Evolutionary conservation across 2,329 filamentous ascomycete genomes (phyloP), one percentile per base, ranked within the genome.

Genomic region (Pestalotiopsis sp.): DNA sequence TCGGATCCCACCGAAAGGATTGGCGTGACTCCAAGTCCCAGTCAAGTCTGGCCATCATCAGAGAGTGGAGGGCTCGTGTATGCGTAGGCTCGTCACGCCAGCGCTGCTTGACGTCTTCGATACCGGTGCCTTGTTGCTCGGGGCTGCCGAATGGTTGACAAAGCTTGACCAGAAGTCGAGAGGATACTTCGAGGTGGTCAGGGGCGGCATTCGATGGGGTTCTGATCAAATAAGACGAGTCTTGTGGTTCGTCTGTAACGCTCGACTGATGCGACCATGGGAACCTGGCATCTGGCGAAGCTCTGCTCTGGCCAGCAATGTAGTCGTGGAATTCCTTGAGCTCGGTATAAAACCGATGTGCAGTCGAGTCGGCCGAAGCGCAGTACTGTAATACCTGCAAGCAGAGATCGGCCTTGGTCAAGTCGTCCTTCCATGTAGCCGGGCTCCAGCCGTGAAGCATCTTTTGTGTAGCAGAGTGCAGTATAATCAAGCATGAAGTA

Each of bases 391-490:
- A 70, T 0, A 73, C 68, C 2, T 60, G 58, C 0, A 80, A 70
- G 40, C 78, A 80, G 4, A 72, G 68, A n/a, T 69, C 69, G 12
- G 74, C 75, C 1, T 70, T 70, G 31, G 72, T 66, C 23, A 79
- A 63, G 64, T 80, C 78, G 11, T 71, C 72, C 11, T 70, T 65
- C 75, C 77, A 79, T 1, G 67, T 66, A 3, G 65, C 67, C 0
- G 69, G 61, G 4, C 68, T 70, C 56, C 75, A 73, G 17, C 71
- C 68, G 68, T 79, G 77, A 0, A 76, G 66, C 58, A 77, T 76
- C 52, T 76, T 77, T 62, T 80, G 78, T 1, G 75, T 73, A 4
- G 75, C 71, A 1, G 72, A 69, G 65, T 80, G 78, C 2, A 80
- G 72, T 12, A 80, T 70, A 2, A 78, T 73, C 12, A 76, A 70